Conservation (phyloP, 2,329 filamentous ascomycete genomes). For the Claviceps monticola region DNA sequence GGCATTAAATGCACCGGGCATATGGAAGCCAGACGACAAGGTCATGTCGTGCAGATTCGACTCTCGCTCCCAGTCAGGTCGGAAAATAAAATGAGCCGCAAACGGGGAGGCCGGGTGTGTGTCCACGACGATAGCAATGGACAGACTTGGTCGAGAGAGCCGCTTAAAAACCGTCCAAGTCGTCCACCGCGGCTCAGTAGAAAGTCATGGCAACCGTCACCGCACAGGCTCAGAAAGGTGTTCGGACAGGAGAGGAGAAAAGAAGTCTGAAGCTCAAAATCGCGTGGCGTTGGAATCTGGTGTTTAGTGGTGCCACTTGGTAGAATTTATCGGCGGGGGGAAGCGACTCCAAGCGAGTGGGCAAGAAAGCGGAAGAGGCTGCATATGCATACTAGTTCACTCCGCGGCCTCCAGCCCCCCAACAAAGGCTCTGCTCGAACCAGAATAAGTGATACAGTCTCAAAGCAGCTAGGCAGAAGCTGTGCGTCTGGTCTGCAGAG, state of each 20-base stretch:
- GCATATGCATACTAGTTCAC: background rate
- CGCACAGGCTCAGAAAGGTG: background rate
- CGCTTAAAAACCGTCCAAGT: background rate
- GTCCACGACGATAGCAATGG: background rate
- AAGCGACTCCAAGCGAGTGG: background rate
- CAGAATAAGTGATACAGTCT: too few relatives aligned
- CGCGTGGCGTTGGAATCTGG: background rate
- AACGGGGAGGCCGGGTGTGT: background rate
- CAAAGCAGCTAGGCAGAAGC: too few relatives aligned
- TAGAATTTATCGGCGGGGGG: too few relatives aligned
- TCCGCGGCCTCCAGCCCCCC: too few relatives aligned
- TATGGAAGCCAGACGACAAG: conserved; percentile 16
- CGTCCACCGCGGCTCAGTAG: background rate
- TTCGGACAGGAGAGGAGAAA: background rate
- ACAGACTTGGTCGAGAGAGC: background rate
- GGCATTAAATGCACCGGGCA: conserved; percentile 21
- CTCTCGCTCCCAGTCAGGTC: background rate
- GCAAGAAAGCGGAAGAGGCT: background rate
- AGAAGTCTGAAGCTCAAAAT: background rate
- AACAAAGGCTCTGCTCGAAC: too few relatives aligned
- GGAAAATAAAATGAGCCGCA: background rate
- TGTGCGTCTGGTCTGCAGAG: too few relatives aligned
- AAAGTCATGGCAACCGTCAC: background rate
- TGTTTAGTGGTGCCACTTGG: background rate
- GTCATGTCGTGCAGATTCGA: background rate